Evolutionary conservation across 441 rosid species (phyloP).

Genomic region (Populus trichocarpa): DNA sequence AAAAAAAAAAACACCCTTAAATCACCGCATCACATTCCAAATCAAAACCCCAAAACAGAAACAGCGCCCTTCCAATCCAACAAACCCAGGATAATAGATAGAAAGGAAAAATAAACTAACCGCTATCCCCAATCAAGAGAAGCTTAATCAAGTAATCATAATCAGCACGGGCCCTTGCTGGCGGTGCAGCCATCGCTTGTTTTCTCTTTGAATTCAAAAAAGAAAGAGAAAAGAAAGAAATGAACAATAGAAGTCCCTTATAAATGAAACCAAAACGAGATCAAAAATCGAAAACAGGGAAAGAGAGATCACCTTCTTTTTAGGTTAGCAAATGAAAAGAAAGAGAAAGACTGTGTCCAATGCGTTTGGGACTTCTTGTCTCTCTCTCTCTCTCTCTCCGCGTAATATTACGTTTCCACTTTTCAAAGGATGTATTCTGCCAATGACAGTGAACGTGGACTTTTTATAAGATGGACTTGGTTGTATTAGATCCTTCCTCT

Average conservation of each 20-base stretch:
- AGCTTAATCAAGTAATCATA: background rate
- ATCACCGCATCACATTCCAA: slow-evolving; percentile 6
- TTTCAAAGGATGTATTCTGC: background rate
- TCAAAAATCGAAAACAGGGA: background rate
- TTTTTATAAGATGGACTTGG: background rate
- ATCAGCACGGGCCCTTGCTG: slow-evolving; percentile 39
- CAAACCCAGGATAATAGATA: background rate
- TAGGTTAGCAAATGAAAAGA: background rate
- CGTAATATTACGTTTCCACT: background rate
- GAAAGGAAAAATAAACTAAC: slow-evolving; percentile 7
- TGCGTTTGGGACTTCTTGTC: background rate
- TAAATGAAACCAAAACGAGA: background rate
- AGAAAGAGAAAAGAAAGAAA: background rate
- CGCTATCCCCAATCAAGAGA: slow-evolving; percentile 19
- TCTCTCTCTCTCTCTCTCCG: background rate
- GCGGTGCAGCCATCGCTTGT: slow-evolving; percentile 31
- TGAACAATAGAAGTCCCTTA: background rate
- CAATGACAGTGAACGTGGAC: background rate
- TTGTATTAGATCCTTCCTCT: background rate
- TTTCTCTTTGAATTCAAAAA: background rate
- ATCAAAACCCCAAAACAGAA: background rate
- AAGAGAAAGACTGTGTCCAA: background rate
- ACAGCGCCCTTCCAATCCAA: background rate
- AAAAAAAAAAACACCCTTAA: background rate
- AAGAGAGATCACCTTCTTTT: background rate